phyloP scores from a whole-genome alignment of 2,329 filamentous ascomycete species.

The Fusarium duplospermum region DNA sequence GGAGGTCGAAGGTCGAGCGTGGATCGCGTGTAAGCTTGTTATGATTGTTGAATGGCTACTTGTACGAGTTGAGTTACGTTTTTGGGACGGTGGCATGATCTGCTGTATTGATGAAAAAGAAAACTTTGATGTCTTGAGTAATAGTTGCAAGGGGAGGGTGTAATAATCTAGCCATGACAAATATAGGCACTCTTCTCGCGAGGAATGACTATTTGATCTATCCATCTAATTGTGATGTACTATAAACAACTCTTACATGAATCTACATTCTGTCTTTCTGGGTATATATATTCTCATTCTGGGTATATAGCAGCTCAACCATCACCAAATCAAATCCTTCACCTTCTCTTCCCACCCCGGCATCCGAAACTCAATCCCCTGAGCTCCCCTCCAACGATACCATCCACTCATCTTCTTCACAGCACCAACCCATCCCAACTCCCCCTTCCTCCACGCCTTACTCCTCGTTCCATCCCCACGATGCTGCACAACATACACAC shows the following conservation, averaged over 20 bases:
- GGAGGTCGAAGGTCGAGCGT: conserved; percentile 44
- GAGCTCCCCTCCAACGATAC: conserved; percentile 46
- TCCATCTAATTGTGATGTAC: neutral
- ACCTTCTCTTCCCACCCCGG: conserved; percentile 40
- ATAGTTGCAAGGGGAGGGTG: conserved; percentile 12
- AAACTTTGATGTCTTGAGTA: conserved; percentile 28
- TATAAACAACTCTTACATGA: neutral
- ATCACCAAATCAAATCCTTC: conserved; percentile 24
- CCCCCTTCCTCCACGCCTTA: conserved; percentile 55
- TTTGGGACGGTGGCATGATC: conserved; percentile 14
- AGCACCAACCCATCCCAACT: conserved; percentile 61
- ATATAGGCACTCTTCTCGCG: neutral
- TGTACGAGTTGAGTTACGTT: conserved; percentile 24
- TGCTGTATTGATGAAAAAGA: conserved; percentile 8
- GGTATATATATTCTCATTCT: neutral
- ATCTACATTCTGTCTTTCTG: neutral
- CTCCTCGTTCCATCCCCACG: conserved; percentile 43
- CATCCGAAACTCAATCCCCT: conserved; percentile 42
- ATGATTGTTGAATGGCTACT: neutral
- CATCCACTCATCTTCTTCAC: conserved; percentile 55
- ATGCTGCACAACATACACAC: conserved; percentile 47
- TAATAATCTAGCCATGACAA: conserved; percentile 14
- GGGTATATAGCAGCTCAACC: neutral
- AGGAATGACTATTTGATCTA: neutral
- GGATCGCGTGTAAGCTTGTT: conserved; percentile 42